phyloP scores from a whole-genome alignment of 176 grass and related monocot genomes.

The Zoysia pacifica region DNA sequence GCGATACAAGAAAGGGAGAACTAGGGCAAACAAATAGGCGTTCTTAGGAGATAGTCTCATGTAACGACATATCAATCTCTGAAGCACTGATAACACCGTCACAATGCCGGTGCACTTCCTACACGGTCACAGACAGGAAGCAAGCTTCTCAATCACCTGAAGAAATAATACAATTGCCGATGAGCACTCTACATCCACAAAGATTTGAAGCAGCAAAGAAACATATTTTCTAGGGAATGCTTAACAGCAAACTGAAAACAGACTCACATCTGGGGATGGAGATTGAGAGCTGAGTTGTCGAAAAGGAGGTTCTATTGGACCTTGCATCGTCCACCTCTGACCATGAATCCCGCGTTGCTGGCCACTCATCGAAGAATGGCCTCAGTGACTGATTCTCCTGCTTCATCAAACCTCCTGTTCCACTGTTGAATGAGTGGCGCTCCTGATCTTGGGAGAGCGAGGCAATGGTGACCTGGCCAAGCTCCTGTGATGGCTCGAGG shows the following conservation, averaged over 20 bases:
- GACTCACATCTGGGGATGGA: slow-evolving; percentile 76
- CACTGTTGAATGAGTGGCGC: slow-evolving; percentile 49
- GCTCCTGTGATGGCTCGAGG: slow-evolving; percentile 58
- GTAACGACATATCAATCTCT: not conserved
- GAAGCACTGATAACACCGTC: not conserved
- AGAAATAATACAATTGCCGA: not conserved
- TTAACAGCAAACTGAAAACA: not conserved
- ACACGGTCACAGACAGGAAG: too few relatives aligned
- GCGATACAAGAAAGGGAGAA: slow-evolving; percentile 11
- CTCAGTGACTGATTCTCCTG: slow-evolving; percentile 83
- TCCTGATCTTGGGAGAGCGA: slow-evolving; percentile 66
- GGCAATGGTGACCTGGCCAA: slow-evolving; percentile 76
- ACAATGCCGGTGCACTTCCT: not conserved
- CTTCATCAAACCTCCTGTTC: slow-evolving; percentile 51
- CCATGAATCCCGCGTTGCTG: slow-evolving; percentile 77
- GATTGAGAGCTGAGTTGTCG: slow-evolving; percentile 92
- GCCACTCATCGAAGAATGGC: slow-evolving; percentile 99
- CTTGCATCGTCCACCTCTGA: slow-evolving; percentile 77
- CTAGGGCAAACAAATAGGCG: not conserved
- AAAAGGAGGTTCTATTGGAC: slow-evolving; percentile 74
- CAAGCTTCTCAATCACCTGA: slow-evolving; percentile 49
- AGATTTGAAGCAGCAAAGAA: not conserved
- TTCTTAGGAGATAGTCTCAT: not conserved
- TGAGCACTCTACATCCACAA: not conserved
- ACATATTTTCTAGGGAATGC: not conserved